phyloP scores from a whole-genome alignment of 2,329 filamentous ascomycete species.

The Exophiala oligosperma region DNA sequence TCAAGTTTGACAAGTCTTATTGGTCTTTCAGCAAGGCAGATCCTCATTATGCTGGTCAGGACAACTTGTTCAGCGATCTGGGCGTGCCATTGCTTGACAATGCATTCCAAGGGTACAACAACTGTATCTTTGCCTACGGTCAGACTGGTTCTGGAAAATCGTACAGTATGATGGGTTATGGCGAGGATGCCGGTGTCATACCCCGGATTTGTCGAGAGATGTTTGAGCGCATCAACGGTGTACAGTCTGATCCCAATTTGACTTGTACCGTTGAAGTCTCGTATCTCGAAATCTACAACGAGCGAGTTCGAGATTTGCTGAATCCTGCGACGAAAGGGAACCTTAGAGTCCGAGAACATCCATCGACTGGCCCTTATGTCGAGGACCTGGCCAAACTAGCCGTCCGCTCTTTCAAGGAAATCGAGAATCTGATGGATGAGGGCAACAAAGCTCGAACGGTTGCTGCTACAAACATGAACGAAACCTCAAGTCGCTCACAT shows the following conservation, averaged over 20 bases:
- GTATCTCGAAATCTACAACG: slow-evolving; percentile 99
- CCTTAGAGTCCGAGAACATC: slow-evolving; percentile 95
- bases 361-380: slow-evolving; percentile 94
- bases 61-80: slow-evolving; percentile 83
- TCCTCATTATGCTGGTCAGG: slow-evolving; percentile 82
- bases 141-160: slow-evolving; percentile 98
- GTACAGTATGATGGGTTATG: slow-evolving; percentile 99
- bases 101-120: slow-evolving; percentile 98
- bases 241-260: slow-evolving; percentile 73
- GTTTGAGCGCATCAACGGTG: slow-evolving; percentile 78
- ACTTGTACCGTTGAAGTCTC: slow-evolving; percentile 96
- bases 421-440: slow-evolving; percentile 98
- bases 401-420: slow-evolving; percentile 89
- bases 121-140: slow-evolving; percentile 98
- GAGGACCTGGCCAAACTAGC: slow-evolving; percentile 96
- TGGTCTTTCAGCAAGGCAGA: slow-evolving; percentile 92
- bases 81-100: slow-evolving; percentile 92
- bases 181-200: slow-evolving; percentile 91
- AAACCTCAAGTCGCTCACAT: slow-evolving; percentile 96
- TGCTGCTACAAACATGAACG: slow-evolving; percentile 99
- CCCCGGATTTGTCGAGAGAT: slow-evolving; percentile 97
- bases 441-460: slow-evolving; percentile 98
- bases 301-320: slow-evolving; percentile 89
- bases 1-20: slow-evolving; percentile 96
- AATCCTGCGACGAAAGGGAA: slow-evolving; percentile 96